Evolutionary conservation across 257 asterid species (phyloP).

Genomic region (Rhazya stricta): DNA sequence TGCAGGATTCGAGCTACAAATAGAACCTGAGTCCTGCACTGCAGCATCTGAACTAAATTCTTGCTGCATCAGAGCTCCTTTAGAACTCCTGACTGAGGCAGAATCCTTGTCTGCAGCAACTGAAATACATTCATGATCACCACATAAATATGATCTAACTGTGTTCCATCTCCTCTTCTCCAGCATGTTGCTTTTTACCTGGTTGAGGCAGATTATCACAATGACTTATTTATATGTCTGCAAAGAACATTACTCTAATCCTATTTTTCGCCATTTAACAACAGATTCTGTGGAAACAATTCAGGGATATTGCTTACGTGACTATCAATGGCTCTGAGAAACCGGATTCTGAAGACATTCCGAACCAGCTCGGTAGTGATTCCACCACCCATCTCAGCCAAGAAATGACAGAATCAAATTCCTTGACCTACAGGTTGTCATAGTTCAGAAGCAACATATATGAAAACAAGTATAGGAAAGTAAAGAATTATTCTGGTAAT

Average conservation of each 20-base stretch:
- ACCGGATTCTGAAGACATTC: constrained; percentile 40
- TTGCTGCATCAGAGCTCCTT: not conserved
- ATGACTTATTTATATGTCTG: too few relatives aligned
- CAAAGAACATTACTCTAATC: too few relatives aligned
- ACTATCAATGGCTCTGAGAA: constrained; percentile 14
- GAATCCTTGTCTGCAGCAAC: constrained; percentile 34
- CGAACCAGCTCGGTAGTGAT: constrained; percentile 39
- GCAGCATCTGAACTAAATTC: constrained; percentile 16
- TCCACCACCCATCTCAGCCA: constrained; percentile 30
- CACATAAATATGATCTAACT: constrained; percentile 50
- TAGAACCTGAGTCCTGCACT: constrained; percentile 20
- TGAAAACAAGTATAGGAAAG: too few relatives aligned
- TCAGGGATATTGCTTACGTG: too few relatives aligned
- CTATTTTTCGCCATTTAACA: too few relatives aligned
- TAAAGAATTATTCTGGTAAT: not conserved
- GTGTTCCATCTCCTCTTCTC: constrained; percentile 50
- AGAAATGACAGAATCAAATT: constrained; percentile 20
- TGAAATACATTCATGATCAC: constrained; percentile 33
- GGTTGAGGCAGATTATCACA: too few relatives aligned
- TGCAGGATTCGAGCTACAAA: constrained; percentile 9
- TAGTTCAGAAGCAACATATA: not conserved
- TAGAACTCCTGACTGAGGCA: constrained; percentile 11
- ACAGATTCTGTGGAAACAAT: too few relatives aligned
- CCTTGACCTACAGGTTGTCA: not conserved
- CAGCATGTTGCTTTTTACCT: constrained; percentile 26